These are phyloP conservation scores for Dactylellina haptotyla DNA, from an alignment of 2,329 filamentous ascomycete genomes.

Conservation along the genomic window DNA sequence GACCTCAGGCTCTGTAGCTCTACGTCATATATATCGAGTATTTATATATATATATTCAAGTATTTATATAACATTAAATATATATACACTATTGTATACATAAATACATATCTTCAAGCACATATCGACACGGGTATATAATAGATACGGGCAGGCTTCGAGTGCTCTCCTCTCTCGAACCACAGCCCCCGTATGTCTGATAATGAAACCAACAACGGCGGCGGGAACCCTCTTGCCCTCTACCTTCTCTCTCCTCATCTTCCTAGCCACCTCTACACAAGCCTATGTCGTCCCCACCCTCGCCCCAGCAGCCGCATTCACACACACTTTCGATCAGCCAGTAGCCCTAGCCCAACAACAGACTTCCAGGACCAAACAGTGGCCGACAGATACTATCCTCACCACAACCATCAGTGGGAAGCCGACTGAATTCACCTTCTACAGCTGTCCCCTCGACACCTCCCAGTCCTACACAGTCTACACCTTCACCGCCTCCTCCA, in stretches of 20 bases:
- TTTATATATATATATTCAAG: too few relatives aligned
- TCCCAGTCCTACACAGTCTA: background rate
- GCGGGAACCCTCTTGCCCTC: slow-evolving; percentile 49
- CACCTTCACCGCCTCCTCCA: background rate
- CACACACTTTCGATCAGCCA: slow-evolving; percentile 11
- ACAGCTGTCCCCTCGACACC: background rate
- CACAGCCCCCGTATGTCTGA: slow-evolving; percentile 16
- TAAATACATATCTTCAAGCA: too few relatives aligned
- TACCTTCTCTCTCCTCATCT: slow-evolving; percentile 48
- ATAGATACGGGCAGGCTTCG: too few relatives aligned
- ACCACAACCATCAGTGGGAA: background rate
- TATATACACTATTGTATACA: too few relatives aligned
- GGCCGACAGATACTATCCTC: slow-evolving; percentile 4
- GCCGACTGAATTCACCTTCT: background rate
- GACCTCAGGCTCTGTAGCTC: background rate
- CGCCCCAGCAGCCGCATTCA: slow-evolving; percentile 4
- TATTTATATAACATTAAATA: too few relatives aligned
- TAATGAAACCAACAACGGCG: slow-evolving; percentile 22
- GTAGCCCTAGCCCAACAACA: slow-evolving; percentile 32
- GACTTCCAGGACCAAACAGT: background rate
- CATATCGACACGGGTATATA: too few relatives aligned
- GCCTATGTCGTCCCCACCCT: slow-evolving; percentile 19
- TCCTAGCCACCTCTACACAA: slow-evolving; percentile 33
- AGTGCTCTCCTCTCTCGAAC: background rate
- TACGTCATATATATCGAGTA: too few relatives aligned